A percentile compares a stretch with the other conserved stretches of the same genome.
Conservation (phyloP, 305 asterid species). For the Fraxinus xanthoxyloides region DNA sequence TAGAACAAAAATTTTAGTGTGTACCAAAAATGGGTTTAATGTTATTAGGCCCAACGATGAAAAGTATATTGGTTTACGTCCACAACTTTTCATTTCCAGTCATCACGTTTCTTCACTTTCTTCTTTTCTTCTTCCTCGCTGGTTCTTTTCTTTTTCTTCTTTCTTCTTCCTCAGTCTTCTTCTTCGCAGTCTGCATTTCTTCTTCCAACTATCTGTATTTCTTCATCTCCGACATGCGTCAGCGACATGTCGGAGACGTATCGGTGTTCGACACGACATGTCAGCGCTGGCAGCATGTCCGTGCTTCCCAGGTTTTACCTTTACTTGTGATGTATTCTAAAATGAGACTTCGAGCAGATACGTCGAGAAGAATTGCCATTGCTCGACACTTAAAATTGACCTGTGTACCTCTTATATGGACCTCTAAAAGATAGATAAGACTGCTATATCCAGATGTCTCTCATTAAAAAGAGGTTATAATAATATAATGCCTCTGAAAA, state of each 20-base stretch:
- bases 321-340: not conserved
- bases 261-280: too few relatives aligned
- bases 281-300: too few relatives aligned
- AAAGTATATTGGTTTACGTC: too few relatives aligned
- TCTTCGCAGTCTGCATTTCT: too few relatives aligned
- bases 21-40: too few relatives aligned
- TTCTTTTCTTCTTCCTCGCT: not conserved
- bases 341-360: not conserved
- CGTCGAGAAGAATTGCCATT: not conserved
- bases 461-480: conserved; percentile 28
- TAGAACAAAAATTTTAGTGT: too few relatives aligned
- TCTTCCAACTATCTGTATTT: too few relatives aligned
- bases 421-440: conserved; percentile 9
- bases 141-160: not conserved
- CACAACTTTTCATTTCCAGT: too few relatives aligned
- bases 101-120: not conserved
- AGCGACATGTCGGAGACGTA: too few relatives aligned
- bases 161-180: not conserved
- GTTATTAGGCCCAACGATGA: not conserved
- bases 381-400: conserved; percentile 2
- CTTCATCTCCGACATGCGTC: too few relatives aligned
- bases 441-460: conserved; percentile 11
- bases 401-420: conserved; percentile 12
- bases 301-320: not conserved
- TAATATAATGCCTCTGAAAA: conserved; percentile 27